Percentiles rank a stretch among this genome's conserved stretches.
Conservation (phyloP, 371 early-diverging fungal genomes). For the Phascolomyces articulosus region DNA sequence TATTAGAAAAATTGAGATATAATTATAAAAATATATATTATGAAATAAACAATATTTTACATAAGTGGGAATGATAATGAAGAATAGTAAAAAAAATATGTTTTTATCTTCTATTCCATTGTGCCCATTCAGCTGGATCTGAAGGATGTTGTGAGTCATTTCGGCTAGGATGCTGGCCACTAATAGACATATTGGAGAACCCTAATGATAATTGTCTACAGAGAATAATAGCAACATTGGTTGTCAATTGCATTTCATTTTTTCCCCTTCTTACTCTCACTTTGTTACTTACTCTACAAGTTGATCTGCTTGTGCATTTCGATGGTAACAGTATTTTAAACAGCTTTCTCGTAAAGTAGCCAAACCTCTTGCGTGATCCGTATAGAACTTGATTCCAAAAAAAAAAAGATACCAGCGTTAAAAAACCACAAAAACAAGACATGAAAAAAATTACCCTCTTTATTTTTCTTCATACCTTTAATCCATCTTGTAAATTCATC, state of each 20-base stretch:
- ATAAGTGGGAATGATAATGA: no score
- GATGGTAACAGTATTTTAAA: constrained; percentile 68
- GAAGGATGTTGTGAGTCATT: neutral
- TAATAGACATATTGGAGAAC: neutral
- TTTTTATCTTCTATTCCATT: constrained; percentile 5
- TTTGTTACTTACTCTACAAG: constrained; percentile 14
- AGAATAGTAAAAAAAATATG: no score
- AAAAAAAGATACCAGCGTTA: neutral
- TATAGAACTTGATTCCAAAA: constrained; percentile 62
- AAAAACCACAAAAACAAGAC: neutral
- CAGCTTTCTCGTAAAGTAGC: constrained; percentile 60
- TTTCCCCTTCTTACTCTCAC: no score
- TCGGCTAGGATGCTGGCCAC: constrained; percentile 1
- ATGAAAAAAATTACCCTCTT: neutral
- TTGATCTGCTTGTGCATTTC: constrained; percentile 55
- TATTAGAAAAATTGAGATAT: no score
- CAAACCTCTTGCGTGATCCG: constrained; percentile 65
- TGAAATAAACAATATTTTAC: no score
- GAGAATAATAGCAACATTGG: no score
- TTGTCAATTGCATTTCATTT: no score
- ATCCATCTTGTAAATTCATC: constrained; percentile 68
- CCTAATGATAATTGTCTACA: constrained; percentile 3
- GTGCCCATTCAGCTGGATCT: constrained; percentile 4
- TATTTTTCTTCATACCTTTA: constrained; percentile 37
- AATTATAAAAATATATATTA: no score